These are phyloP conservation scores for Glebionis coronaria DNA, from an alignment of 129 eudicot genomes.

Conservation along the genomic window DNA sequence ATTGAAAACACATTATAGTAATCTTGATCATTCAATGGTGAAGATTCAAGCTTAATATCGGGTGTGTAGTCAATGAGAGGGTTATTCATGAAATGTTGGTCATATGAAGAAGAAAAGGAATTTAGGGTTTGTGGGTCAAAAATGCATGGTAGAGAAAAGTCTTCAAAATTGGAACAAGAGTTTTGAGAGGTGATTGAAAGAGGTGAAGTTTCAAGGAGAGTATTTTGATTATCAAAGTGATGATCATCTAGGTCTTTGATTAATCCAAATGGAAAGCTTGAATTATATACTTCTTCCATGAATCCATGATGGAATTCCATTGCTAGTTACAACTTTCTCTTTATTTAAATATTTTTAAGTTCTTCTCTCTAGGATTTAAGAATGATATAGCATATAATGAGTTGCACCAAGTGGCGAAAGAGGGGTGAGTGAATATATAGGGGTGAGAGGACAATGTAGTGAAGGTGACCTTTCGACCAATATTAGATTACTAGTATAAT, in stretches of 20 bases:
- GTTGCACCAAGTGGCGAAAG: constrained; percentile 35
- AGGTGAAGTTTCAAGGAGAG: constrained; percentile 31
- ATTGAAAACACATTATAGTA: constrained; percentile 21
- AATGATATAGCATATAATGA: constrained; percentile 9
- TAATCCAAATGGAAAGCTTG: constrained; percentile 26
- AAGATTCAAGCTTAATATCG: constrained; percentile 34
- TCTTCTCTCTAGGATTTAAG: constrained; percentile 23
- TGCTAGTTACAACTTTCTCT: constrained; percentile 15
- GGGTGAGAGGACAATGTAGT: constrained; percentile 9
- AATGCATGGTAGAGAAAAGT: constrained; percentile 23
- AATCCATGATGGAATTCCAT: constrained; percentile 54
- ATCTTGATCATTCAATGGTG: constrained; percentile 35
- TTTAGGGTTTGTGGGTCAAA: constrained; percentile 41
- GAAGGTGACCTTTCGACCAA: constrained; percentile 12
- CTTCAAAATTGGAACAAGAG: constrained; percentile 31
- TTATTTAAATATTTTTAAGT: constrained; percentile 16
- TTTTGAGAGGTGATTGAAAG: constrained; percentile 26
- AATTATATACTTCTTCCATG: constrained; percentile 54
- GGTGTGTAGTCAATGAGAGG: constrained; percentile 33
- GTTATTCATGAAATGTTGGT: constrained; percentile 27
- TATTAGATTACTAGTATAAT: neutral
- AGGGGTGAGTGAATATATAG: constrained; percentile 21
- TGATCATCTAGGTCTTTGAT: constrained; percentile 26
- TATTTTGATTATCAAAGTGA: constrained; percentile 28
- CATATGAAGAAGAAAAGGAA: constrained; percentile 18